Percentiles rank a stretch among this genome's conserved stretches.
These are phyloP conservation scores for Pseudoturritis turrita DNA, from an alignment of 345 rosid species.

Conservation along the genomic window DNA sequence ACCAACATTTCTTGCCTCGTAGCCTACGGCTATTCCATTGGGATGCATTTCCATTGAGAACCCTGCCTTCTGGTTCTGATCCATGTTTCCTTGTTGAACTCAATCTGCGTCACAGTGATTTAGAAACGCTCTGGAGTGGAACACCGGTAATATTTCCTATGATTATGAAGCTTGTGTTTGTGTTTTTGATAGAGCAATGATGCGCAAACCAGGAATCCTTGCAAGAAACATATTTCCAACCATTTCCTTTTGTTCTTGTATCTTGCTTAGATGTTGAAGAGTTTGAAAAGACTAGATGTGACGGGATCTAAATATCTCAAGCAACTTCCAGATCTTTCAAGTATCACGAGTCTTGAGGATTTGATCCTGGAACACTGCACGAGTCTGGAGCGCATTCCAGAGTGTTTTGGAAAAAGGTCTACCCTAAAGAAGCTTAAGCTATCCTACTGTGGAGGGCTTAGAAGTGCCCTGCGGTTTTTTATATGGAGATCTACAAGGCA, in stretches of 20 bases:
- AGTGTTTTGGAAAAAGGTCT: not conserved
- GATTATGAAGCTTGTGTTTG: not conserved
- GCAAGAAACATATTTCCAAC: not conserved
- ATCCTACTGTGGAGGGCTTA: not conserved
- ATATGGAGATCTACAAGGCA: slow-evolving; percentile 4
- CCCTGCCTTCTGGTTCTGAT: not conserved
- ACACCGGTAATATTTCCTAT: not conserved
- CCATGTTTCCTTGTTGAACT: not conserved
- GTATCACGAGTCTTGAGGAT: not conserved
- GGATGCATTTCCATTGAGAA: slow-evolving; percentile 17
- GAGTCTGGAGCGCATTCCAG: not conserved
- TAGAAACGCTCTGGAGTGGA: not conserved
- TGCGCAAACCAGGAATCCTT: not conserved
- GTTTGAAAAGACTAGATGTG: slow-evolving; percentile 9
- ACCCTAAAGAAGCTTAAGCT: not conserved
- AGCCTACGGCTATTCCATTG: slow-evolving; percentile 6
- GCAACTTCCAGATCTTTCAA: slow-evolving; percentile 17
- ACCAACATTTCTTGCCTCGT: not conserved
- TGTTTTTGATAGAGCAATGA: not conserved
- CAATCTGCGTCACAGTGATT: not conserved
- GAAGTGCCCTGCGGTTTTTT: not conserved
- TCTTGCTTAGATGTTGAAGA: not conserved
- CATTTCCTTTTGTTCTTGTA: not conserved
- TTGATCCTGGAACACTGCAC: not conserved
- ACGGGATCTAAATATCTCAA: not conserved